A percentile compares a stretch with the other conserved stretches of the same genome.
Conservation (phyloP, 257 asterid species). For the Gynochthodes officinalis region DNA sequence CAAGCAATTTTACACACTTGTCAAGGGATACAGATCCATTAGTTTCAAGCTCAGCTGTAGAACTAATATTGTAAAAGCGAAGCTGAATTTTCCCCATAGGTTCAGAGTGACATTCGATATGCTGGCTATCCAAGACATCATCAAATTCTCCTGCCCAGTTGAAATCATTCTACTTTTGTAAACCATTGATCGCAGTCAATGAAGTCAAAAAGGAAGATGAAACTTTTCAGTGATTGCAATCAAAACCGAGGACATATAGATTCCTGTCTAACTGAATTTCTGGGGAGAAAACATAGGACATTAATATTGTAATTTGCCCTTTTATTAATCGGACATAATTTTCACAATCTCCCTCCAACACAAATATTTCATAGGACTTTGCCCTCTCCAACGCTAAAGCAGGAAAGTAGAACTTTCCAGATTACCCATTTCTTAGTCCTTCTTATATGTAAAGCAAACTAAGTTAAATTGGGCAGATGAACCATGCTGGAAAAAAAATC, state of each 20-base stretch:
- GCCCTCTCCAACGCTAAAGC: neutral
- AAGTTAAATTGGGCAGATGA: neutral
- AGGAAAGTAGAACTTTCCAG: neutral
- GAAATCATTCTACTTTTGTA: neutral
- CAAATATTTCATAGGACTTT: neutral
- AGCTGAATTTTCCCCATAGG: conserved; percentile 50
- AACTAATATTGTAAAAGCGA: conserved; percentile 29
- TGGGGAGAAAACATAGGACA: neutral
- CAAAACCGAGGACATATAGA: neutral
- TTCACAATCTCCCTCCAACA: neutral
- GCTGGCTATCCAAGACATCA: conserved; percentile 58
- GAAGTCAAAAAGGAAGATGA: neutral
- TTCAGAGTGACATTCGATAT: conserved; percentile 26
- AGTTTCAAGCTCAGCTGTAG: conserved; percentile 23
- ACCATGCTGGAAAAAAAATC: neutral
- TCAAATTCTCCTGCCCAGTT: conserved; percentile 81
- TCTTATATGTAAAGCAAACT: neutral
- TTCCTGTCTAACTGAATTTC: neutral
- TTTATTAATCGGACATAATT: neutral
- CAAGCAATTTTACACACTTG: conserved; percentile 40
- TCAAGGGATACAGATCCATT: conserved; percentile 53
- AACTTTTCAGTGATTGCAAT: neutral
- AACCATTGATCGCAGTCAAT: neutral
- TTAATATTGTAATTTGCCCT: neutral
- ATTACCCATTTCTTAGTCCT: neutral